Evolutionary conservation across 2,329 filamentous ascomycete species (phyloP), one percentile per base, ranked within the genome.

Genomic region (Gnomoniopsis sp.): DNA sequence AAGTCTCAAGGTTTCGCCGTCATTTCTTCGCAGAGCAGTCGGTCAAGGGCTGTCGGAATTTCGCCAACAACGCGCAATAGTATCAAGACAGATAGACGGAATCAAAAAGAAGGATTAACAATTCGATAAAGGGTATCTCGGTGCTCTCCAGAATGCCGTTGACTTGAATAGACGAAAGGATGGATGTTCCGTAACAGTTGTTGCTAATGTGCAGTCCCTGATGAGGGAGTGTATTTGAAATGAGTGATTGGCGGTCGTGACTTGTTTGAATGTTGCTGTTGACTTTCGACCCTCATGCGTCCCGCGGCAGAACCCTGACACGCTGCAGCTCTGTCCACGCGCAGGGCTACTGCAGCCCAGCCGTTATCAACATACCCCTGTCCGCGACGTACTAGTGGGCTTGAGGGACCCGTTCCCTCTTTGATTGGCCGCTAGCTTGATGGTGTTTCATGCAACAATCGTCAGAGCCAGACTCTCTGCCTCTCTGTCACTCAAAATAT

Each of bases 21-120:
- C 62, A 63, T 62, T 46, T 59, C 59, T 57, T 43, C 53, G 23
- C 49, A 56, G 23, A 57, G 55, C 26, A 50, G 43, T 58, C 19
- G 58, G 53, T 62, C 52, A 58, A 61, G 50, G 49, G 21, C 19
- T 53, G 53, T 53, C 55, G 55, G 54, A 44, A 22, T 21, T 26
- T 21, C 38, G 46, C 11, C 49, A 38, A 38, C 38, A 19, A 53
- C 49, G 58, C 43, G 53, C 47, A 52, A 46, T 36, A 30, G 15
- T 14, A 53, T 44, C 34, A 44, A 46, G 34, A 52, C 48, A 46
- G 48, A 23, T 14, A 47, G 51, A 55, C 21, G 38, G 51, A 58
- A 62, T 55, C 57, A 49, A 62, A 22, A 57, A 48, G 17, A 62
- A 63, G 47, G 26, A 30, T 8, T 30, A 55, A 22, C n/a, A 44